Percentiles rank a stretch among this genome's conserved stretches.
Conservation (phyloP, 2,329 filamentous ascomycete genomes). For the Paracoccidioides lutzii region DNA sequence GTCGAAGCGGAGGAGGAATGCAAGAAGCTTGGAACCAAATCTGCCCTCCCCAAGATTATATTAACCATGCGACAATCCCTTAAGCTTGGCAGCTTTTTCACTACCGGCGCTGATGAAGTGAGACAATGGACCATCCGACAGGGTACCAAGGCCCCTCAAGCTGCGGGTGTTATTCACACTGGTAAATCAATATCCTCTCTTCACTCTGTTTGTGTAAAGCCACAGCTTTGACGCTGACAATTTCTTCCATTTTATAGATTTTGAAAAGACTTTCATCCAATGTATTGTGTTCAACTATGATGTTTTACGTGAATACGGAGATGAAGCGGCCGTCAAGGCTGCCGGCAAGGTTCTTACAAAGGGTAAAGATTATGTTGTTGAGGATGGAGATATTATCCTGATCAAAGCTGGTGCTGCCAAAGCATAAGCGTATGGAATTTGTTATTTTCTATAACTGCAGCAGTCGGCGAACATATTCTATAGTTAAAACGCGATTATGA, state of each 20-base stretch:
- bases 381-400: constrained; percentile 53
- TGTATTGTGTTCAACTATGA: constrained; percentile 84
- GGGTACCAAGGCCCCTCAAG: constrained; percentile 93
- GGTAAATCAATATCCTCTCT: constrained; percentile 18
- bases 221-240: background rate
- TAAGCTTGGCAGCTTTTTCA: constrained; percentile 93
- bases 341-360: constrained; percentile 98
- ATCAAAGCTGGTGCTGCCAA: constrained; percentile 57
- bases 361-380: constrained; percentile 76
- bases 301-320: constrained; percentile 69
- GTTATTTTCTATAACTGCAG: background rate
- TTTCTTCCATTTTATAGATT: constrained; percentile 42
- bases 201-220: background rate
- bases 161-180: constrained; percentile 93
- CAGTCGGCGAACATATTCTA: background rate
- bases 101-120: constrained; percentile 86
- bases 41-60: constrained; percentile 82
- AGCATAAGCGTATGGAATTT: constrained; percentile 18
- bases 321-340: constrained; percentile 77
- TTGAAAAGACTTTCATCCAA: constrained; percentile 99
- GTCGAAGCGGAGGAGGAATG: constrained; percentile 69
- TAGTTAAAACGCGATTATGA: background rate
- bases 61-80: constrained; percentile 84
- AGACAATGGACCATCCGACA: constrained; percentile 96
- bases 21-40: constrained; percentile 77